Evolutionary conservation across 2,329 filamentous ascomycete genomes (phyloP), one percentile per base, ranked within the genome.

Genomic region (Triangularia setosa): DNA sequence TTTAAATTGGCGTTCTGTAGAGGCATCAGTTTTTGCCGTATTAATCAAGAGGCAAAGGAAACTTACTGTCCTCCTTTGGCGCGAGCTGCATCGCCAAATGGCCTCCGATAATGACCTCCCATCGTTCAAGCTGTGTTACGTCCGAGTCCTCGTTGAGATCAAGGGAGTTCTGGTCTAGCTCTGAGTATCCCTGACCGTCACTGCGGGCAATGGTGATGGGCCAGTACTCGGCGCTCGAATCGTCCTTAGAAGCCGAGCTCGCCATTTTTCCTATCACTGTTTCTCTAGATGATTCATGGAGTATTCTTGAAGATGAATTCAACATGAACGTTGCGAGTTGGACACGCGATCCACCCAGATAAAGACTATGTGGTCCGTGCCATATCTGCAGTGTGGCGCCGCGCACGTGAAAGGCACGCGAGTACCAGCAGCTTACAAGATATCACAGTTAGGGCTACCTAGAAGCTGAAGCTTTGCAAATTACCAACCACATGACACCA

Each of bases 121-220:
- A 72, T 25, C 70, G 63, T 61, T 71, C 69, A 9, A 66, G 68
- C 58, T 70, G 69, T 64, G 80, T 79, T 0, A 70, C 69, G 18
- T 76, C 68, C 25, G 69, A 67, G 28, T 69, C 63, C 21, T 74
- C 59, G 27, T 72, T 66, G 2, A 72, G 61, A 58, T 69, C 67
- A 4, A 72, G 60, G 16, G 69, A 8, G 7, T 54, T 55, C 64
- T 70, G 62, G 66, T 71, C 68, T 1, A 69, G 62, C 9, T 63
- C 73, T 55, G 25, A 68, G 72, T 64, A 75, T 64, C 16, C 79
- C 53, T 74, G 74, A 18, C 81, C 80, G 72, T 83, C 81, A 68
- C 78, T 81, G 59, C 80, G 78, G 5, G 75, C 75, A 48, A 83
- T 74, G 59, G 75, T 73, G 23, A 82, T 72, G 23, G 79, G 67